Conservation (phyloP, 768 basidiomycete genomes). For the Auriculariales sp. region DNA sequence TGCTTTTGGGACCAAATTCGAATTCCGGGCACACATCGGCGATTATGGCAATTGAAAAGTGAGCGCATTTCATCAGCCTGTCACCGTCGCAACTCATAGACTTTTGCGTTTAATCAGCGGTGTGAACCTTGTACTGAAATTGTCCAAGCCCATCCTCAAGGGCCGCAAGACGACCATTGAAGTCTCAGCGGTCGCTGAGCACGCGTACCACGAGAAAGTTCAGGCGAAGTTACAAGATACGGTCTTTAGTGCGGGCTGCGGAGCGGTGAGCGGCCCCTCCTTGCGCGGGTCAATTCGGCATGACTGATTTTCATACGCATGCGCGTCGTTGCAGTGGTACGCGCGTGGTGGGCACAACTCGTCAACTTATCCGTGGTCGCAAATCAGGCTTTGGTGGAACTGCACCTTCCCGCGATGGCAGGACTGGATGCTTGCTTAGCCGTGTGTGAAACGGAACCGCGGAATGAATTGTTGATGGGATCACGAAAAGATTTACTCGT, state of each 20-base stretch:
- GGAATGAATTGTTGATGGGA: no score
- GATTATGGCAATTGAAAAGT: constrained; percentile 10
- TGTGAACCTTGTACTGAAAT: constrained; percentile 2
- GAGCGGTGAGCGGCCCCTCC: no score
- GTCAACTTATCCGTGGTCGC: not conserved
- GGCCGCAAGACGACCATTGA: constrained; percentile 8
- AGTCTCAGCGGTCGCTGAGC: constrained; percentile 9
- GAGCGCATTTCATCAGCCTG: not conserved
- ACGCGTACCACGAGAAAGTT: constrained; percentile 3
- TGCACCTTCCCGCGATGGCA: not conserved
- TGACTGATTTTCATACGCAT: not conserved
- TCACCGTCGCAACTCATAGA: not conserved
- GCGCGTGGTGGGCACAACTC: not conserved
- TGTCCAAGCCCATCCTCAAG: constrained; percentile 8
- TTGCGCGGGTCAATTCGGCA: no score
- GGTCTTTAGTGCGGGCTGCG: not conserved
- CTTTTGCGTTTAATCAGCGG: not conserved
- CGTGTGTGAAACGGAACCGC: no score
- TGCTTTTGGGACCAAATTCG: constrained; percentile 12
- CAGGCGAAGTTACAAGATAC: not conserved
- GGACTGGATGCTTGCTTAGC: not conserved
- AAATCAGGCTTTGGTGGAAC: not conserved
- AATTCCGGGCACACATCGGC: constrained; percentile 12
- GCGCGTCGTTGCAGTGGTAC: not conserved
- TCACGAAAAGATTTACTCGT: no score